These are phyloP conservation scores for Madurella fahalii DNA, from an alignment of 2,329 filamentous ascomycete species.

Conservation along the genomic window DNA sequence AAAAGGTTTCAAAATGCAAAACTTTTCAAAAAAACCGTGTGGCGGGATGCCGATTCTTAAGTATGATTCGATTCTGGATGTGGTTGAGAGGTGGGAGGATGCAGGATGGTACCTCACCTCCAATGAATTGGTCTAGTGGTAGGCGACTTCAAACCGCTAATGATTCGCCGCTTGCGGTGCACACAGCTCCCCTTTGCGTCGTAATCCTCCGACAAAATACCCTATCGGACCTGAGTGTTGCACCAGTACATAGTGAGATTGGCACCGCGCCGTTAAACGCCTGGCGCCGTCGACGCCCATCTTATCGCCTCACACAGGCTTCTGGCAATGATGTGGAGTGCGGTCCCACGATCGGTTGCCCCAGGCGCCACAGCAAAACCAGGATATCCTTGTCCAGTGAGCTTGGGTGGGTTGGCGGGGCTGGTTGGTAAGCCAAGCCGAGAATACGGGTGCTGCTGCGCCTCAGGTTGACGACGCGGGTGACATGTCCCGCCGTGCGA, in stretches of 20 bases:
- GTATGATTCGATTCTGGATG: conserved; percentile 21
- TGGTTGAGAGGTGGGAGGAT: conserved; percentile 13
- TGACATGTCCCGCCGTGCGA: neutral
- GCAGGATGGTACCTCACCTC: conserved; percentile 11
- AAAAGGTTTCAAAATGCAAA: conserved; percentile 16
- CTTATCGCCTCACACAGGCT: too few species aligned
- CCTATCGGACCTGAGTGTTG: neutral
- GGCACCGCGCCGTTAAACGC: too few species aligned
- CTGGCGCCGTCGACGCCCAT: too few species aligned
- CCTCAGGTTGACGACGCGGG: conserved; percentile 5
- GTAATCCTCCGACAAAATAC: conserved; percentile 7
- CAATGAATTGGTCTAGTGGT: neutral
- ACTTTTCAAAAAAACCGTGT: conserved; percentile 5
- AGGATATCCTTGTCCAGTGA: neutral
- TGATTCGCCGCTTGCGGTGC: conserved; percentile 16
- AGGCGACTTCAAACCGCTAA: conserved; percentile 1
- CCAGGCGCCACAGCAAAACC: neutral
- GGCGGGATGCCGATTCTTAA: conserved; percentile 17
- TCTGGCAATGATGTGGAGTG: neutral
- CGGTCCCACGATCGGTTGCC: conserved; percentile 3
- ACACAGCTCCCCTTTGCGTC: conserved; percentile 1
- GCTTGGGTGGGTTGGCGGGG: neutral
- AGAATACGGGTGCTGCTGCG: conserved; percentile 9
- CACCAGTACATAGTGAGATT: too few species aligned
- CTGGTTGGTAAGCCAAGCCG: conserved; percentile 1